Base-by-base conservation (phyloP, 2,329 filamentous ascomycete species). In the Aureobasidium lini region DNA sequence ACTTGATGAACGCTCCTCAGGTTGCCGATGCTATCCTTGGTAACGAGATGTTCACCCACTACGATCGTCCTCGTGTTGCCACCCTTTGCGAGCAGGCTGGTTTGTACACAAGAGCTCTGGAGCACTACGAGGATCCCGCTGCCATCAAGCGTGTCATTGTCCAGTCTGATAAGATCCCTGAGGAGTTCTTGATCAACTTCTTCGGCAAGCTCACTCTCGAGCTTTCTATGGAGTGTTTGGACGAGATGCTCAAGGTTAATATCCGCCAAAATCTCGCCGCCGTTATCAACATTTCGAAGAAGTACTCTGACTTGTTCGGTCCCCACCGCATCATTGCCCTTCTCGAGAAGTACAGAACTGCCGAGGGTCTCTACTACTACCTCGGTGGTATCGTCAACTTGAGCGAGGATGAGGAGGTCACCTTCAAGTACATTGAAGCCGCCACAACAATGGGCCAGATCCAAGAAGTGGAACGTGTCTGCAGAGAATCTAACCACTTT, bases 361-460 rank as follows among this genome's bases (percentile, higher is more conserved):
- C 90, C 3, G 94, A 99, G 75, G 94, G 94, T 72, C 85, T 99
- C 4, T 99, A 94, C 83, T 96, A 96, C 79, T 99, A 96, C 77
- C 85, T 99, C 15, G 94, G 94, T 62, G 96, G 92, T 72, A 95
- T 99, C 66, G 93, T 99, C 75, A 99, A 99, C 73, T 80, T 99
- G 49, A 95, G 90, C 60, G 90, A 97, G 73, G 94, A 97, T 68
- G 82, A 88, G 23, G 94, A 99, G 71, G 94, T 99, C 32, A 89
- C 94, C 72, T 99, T 96, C 85, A 99, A 99, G 81, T 99, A 99
- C 75, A 96, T 99, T 61, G 93, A 99, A 76, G 91, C 94, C 59
- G 94, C 95, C 34, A 96, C 92, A 28, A 89, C 86, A 70, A 95
- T 96, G 84, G 86, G 87, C 32, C 93, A 99, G 75, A 84, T 96